These are phyloP conservation scores for Trichoderma polysporum DNA, from an alignment of 2,329 filamentous ascomycete species.

Conservation along the genomic window DNA sequence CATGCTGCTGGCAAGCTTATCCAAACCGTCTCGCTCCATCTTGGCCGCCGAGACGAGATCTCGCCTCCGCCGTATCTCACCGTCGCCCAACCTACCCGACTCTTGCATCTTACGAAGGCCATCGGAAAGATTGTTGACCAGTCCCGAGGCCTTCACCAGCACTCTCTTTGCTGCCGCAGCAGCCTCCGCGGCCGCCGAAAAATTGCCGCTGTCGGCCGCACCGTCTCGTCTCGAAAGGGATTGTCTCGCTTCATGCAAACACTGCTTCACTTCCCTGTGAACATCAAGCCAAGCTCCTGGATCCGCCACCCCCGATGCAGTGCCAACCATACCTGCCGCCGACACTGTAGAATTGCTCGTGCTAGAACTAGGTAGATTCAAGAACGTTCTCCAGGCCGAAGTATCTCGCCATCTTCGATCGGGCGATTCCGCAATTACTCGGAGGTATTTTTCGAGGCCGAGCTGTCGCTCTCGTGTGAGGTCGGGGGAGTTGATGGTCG, in stretches of 20 bases:
- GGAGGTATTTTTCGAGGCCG: conserved; percentile 69
- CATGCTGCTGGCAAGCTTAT: conserved; percentile 65
- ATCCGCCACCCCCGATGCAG: conserved; percentile 49
- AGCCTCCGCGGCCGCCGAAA: conserved; percentile 55
- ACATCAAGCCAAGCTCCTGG: conserved; percentile 75
- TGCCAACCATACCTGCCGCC: conserved; percentile 45
- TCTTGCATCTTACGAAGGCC: conserved; percentile 61
- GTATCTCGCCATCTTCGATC: conserved; percentile 76
- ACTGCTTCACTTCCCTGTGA: conserved; percentile 69
- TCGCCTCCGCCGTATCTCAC: conserved; percentile 68
- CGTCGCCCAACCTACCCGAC: conserved; percentile 61
- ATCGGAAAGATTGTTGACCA: conserved; percentile 64
- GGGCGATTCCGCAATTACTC: conserved; percentile 68
- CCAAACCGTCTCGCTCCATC: conserved; percentile 74
- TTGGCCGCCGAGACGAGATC: conserved; percentile 69
- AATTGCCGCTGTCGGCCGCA: conserved; percentile 41
- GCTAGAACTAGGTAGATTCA: conserved; percentile 63
- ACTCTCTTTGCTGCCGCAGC: conserved; percentile 73
- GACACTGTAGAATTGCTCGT: conserved; percentile 49
- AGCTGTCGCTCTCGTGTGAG: conserved; percentile 69
- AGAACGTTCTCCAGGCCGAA: conserved; percentile 68
- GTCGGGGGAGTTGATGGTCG: conserved; percentile 66
- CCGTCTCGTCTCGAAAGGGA: conserved; percentile 67
- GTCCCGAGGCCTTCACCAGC: conserved; percentile 65
- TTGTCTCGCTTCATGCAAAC: conserved; percentile 63